Base-by-base conservation (phyloP, 164 flowering plant species). In the Vitis rotundifolia region DNA sequence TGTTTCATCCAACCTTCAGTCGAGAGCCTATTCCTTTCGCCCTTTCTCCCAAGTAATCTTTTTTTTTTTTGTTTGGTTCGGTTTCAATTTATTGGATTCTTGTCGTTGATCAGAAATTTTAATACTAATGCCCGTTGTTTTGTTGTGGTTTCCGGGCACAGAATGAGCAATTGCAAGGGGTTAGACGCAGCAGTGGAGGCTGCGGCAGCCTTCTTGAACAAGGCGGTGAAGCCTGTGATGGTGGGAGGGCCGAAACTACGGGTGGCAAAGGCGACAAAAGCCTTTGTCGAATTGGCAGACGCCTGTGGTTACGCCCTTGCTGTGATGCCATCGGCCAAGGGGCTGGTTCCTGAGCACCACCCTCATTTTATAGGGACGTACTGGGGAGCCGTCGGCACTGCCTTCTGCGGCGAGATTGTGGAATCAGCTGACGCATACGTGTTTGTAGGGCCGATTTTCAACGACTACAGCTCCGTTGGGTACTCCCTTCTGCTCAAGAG, bases 301-400 rank as follows among this genome's bases (percentile, higher is more conserved):
- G 73, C 79, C 1, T 66, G 68, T 31, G 82, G 82, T 10, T 79
- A 76, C 52, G 70, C 82, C 6, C 8, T 76, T 8, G 57, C 82
- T 3, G 79, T 60, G n/a, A 76, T 79, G 82, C 82, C 82, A n/a
- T 73, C 82, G 7, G 82, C 77, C 0, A 79, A 79, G 68, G 82
- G 82, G 10, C 44, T 70, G 15, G 79, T 79, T 1, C 77, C 77
- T 0, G 83, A 80, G 67, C 37, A 72, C 29, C 80, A 77, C 54
- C 74, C 78, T 8, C 78, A 70, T 47, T 80, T 74, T 71, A 79
- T 79, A 0, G 82, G 82, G 8, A 79, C 82, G 0, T 79, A 76
- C 62, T 79, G 82, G 82, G 80, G 83, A 8, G 83, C 80, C 2
- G 78, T 80, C 6, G 51, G 83, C 56, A 80, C 80, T 1, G 67